Conservation (phyloP, 495 filamentous ascomycete species). For the Saxophila tyrrhenica region DNA sequence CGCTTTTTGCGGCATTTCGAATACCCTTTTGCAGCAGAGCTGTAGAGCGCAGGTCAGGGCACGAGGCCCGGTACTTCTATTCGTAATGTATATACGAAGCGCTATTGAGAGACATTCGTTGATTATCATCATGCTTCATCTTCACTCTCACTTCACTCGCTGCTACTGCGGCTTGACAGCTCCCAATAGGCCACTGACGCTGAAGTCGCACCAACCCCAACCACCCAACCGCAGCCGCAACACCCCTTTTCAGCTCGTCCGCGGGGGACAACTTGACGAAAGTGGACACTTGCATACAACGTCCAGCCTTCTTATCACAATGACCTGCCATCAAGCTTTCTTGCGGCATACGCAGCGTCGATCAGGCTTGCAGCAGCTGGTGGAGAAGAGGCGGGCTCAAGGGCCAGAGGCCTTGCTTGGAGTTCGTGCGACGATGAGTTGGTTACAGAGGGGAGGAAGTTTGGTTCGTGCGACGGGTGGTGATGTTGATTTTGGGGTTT, state of each 20-base stretch:
- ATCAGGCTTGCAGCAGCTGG: background rate
- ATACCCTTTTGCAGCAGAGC: background rate
- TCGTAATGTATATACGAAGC: conserved; percentile 9
- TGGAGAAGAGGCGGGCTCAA: too few relatives aligned
- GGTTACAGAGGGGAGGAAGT: background rate
- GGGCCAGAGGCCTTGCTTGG: background rate
- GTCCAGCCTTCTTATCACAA: background rate
- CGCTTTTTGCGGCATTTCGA: background rate
- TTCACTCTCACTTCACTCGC: background rate
- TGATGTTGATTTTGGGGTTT: background rate
- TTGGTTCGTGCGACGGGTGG: background rate
- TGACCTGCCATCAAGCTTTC: background rate
- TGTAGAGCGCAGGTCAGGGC: too few relatives aligned
- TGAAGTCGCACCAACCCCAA: background rate
- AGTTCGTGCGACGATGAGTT: background rate
- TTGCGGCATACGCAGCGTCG: background rate
- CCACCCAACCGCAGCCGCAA: background rate
- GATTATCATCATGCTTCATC: background rate
- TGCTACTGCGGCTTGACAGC: too few relatives aligned
- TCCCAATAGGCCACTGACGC: too few relatives aligned
- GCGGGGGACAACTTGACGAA: background rate
- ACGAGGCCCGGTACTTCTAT: too few relatives aligned
- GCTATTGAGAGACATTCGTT: background rate
- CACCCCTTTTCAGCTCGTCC: background rate
- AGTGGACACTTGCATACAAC: background rate